Base-by-base conservation (phyloP, 2,329 filamentous ascomycete species). In the Pseudogymnoascus sp. region DNA sequence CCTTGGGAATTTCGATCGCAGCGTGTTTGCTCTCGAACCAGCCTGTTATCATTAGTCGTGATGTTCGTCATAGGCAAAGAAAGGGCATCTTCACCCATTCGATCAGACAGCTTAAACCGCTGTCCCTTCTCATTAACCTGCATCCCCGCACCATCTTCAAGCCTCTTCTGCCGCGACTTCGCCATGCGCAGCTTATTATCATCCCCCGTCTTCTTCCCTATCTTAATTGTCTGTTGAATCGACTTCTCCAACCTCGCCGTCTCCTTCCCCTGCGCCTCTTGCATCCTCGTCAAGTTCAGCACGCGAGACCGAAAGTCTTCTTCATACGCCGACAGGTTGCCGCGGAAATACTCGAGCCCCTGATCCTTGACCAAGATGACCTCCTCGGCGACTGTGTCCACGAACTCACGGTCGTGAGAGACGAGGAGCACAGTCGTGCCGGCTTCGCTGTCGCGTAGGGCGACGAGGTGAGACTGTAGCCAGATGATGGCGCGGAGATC, bases 121-220 rank as follows among this genome's bases (percentile, higher is more conserved):
- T 83, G 83, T 1, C 91, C 91, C 59, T 81, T 86, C 5, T 84
- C 83, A 65, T 78, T 88, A 40, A 90, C 86, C 69, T 92, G 81
- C 67, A 95, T 73, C 0, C 90, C 91, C 84, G 86, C 89, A 5
- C 90, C 80, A 61, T 94, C 87, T 62, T 95, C 90, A 1, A 95
- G 79, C 71, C 91, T 92, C 77, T 92, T 93, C 75, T 92, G 89
- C 0, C 90, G 81, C 4, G 87, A 90, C 65, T 92, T 92, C 3
- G 90, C 90, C 76, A 92, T 89, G n/a, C 89, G 85, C 2, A 95
- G 79, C 71, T 92, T 92, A 71, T 93, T 93, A 67, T 92, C 87
- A 69, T 95, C 90, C 31, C 90, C 89, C 26, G 86, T 87, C 57
- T 85, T 85, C 71, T 87, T 89, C 5, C 89, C 91, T 17, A 87